Base-by-base conservation (phyloP, 2,329 filamentous ascomycete genomes). In the Rhexocercosporidium sp. region DNA sequence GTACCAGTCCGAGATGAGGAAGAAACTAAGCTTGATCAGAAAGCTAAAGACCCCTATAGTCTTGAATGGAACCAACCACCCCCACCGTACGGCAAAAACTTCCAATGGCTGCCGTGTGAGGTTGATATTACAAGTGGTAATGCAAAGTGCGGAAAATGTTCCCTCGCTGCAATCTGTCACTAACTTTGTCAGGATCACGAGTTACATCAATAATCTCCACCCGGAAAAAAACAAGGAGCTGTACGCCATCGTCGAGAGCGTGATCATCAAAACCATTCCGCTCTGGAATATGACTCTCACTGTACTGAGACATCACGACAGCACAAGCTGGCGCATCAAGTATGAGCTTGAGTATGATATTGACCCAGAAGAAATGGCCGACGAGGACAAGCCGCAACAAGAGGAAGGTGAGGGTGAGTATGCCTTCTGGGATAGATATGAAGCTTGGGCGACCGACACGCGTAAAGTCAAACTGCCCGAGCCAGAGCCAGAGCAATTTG, bases 151-250 rank as follows among this genome's bases (percentile, higher is more conserved):
- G 66, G 18, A 46, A n/a, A n/a, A 12, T 47, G 14, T 46, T 57
- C 1, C n/a, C n/a, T 22, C 18, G 34, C 16, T 29, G 16, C 12
- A 2, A 14, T 18, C 22, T 37, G 7, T n/a, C 18, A 31, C 41
- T 57, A 16, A 60, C 16, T 11, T 34, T 18, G 51, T 4, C 51
- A 77, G 70, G 59, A 77, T 82, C 57, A 75, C 72, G 4, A 79
- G 78, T 41, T 83, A 83, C 65, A 81, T 83, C 72, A 83, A 83
- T 67, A 83, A 82, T 64, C 74, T 83, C 7, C 80, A 83, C 66
- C 81, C 82, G 0, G 62, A 66, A 4, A 75, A 75, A 20, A 69
- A 80, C 60, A 64, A 63, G 7, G 62, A 75, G 1, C 67, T 83
- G 3, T 83, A 83, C 68, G 62, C 64, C 4, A 53, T 79, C 12